Base-by-base conservation (phyloP, 768 basidiomycete species). In the Boletus huronensis region DNA sequence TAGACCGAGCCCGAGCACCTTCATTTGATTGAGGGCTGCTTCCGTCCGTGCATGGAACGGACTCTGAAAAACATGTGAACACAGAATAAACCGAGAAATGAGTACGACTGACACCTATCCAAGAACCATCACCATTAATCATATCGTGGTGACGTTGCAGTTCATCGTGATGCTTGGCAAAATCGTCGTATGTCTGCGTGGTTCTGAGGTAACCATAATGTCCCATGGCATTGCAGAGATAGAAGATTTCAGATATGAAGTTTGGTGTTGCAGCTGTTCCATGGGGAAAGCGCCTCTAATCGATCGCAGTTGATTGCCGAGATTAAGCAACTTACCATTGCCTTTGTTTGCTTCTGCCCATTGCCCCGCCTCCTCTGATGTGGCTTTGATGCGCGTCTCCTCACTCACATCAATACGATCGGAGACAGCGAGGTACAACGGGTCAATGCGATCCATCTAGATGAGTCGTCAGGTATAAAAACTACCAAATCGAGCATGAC, bases 211-310 rank as follows among this genome's bases (percentile, higher is more conserved):
- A 82, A 3, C 95, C 96, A 53, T 93, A 87, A 72, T 99, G 96
- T 52, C 89, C 87, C 77, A 88, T 88, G 0, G 93, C 87, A 45
- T 90, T 80, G 8, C 87, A 79, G 41, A 98, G 79, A 75, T 90
- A 98, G 76, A 98, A 98, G 19, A 97, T 83, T 41, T 98, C 87
- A 6, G 96, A 93, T 58, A 98, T 93, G 71, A 99, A 99, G 68
- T 97, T 97, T 3, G 90, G 85, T 6, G 85, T 67, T 3, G 82
- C 67, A n/a, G 79, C 84, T 84, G 63, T 63, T 42, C 40, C 43
- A 19, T n/a, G 46, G 6, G 35, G 59, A 32, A 50, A 46, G 29
- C 10, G 14, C 34, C 36, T 13, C 6, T 10, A 5, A 3, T 47
- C 26, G 5, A 26, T 23, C 10, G 5, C 19, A 6, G 1, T 46